phyloP scores from a whole-genome alignment of 306 rosid genomes.

The Castanospermum australe region DNA sequence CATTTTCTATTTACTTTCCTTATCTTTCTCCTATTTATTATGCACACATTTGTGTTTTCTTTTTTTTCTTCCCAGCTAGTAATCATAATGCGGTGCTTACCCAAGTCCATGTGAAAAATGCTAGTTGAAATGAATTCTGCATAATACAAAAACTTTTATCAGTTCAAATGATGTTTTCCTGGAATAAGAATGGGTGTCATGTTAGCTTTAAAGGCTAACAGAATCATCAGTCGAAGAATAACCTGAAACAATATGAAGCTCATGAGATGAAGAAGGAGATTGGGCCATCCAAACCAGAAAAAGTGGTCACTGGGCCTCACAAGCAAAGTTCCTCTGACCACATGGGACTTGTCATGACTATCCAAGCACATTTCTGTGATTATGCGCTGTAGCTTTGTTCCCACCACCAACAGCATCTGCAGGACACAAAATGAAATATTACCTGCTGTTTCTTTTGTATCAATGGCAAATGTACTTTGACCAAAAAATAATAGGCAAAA shows the following conservation, averaged over 20 bases:
- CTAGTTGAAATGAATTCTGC: conserved; percentile 69
- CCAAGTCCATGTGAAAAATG: conserved; percentile 68
- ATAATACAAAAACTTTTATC: not conserved
- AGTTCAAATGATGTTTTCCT: not conserved
- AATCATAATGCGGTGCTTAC: conserved; percentile 40
- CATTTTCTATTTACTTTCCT: too few species aligned
- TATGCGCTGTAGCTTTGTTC: conserved; percentile 64
- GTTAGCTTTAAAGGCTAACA: not conserved
- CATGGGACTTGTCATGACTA: conserved; percentile 47
- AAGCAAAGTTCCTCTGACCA: conserved; percentile 57
- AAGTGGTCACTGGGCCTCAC: conserved; percentile 55
- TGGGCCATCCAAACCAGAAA: conserved; percentile 61
- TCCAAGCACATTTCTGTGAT: conserved; percentile 58
- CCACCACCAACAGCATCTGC: conserved; percentile 56
- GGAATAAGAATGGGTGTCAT: not conserved
- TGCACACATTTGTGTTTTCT: too few species aligned
- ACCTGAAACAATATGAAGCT: conserved; percentile 61
- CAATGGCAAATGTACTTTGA: not conserved
- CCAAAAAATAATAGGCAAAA: not conserved
- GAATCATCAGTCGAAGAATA: not conserved
- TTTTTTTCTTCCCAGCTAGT: too few species aligned
- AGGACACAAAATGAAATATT: not conserved
- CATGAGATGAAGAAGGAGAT: conserved; percentile 48
- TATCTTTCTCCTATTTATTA: too few species aligned
- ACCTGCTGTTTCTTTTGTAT: not conserved